Base-by-base conservation (phyloP, 208 protist species). In the Acanthamoeba sp. region DNA sequence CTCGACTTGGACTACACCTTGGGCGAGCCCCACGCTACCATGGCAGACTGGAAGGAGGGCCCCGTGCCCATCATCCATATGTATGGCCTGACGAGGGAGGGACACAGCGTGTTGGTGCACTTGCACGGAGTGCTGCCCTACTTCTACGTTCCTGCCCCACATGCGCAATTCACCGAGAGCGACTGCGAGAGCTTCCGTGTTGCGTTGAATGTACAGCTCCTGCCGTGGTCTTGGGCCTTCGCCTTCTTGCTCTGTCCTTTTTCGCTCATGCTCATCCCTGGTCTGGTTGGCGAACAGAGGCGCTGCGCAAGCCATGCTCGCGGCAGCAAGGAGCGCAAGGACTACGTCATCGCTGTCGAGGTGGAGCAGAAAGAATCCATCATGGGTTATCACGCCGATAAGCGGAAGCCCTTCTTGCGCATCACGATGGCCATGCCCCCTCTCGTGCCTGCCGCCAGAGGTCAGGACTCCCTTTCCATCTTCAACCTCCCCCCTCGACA, bases 111-210 rank as follows among this genome's bases (percentile, higher is more conserved):
- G 18, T 20, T 97, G 22, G 93, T 64, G 34, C 97, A 99, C 91
- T 95, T 98, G 1, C 98, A 98, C 85, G 98, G 98, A 38, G 99
- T 98, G 71, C 29, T 96, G 34, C 98, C 98, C 24, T 99, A 99
- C 95, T 98, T 99, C 85, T 99, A 98, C 95, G 92, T 98, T 20
- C 38, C 62, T 5, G 97, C 97, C 62, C 97, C 96, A 36, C 24
- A 27, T 1, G 64, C 52, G 7, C 97, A 96, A 18, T 90, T 90
- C n/a, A 22, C 34, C 16, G 45, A 95, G 22, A 12, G 27, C 16
- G 38, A 95, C 50, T 96, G 96, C 62, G 87, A 91, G 48, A 29
- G 12, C 27, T 95, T 96, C 55, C 73, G 64, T 48, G 14, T 59
- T 20, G 36, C 40, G 9, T 62, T 95, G 34, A 95, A 96, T 80